Conservation (phyloP, 2,329 filamentous ascomycete species). For the Diaporthe sp. region DNA sequence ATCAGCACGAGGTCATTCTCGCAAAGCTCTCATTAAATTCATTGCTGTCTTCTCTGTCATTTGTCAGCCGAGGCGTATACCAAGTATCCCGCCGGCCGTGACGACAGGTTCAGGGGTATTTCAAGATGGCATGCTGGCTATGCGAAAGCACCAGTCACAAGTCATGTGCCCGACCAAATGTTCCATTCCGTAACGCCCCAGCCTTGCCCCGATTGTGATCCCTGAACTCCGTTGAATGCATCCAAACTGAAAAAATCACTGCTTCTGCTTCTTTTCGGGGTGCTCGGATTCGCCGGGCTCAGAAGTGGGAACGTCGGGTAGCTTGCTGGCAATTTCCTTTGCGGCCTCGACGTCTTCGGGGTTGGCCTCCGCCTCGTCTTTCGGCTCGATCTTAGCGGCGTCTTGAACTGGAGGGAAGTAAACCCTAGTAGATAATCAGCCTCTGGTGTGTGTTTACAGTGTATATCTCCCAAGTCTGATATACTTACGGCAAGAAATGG, state of each 20-base stretch:
- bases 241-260: constrained; percentile 7
- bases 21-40: background rate
- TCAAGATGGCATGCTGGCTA: constrained; percentile 25
- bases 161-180: background rate
- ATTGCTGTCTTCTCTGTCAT: background rate
- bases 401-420: constrained; percentile 49
- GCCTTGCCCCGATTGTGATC: background rate
- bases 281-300: constrained; percentile 45
- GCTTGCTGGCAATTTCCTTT: constrained; percentile 46
- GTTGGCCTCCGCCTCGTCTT: constrained; percentile 21
- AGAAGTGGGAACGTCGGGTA: constrained; percentile 47
- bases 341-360: constrained; percentile 41
- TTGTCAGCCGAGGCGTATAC: background rate
- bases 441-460: background rate
- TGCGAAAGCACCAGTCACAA: constrained; percentile 2
- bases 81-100: background rate
- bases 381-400: constrained; percentile 22
- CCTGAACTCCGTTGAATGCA: constrained; percentile 36
- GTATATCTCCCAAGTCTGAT: background rate
- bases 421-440: constrained; percentile 39
- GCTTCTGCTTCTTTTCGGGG: constrained; percentile 47
- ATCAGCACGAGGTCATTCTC: background rate
- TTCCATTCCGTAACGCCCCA: constrained; percentile 27
- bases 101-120: constrained; percentile 19
- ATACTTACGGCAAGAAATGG: constrained; percentile 77